Evolutionary conservation across 139 green algal species (phyloP), one percentile per base, ranked within the genome.

Genomic region (Spirogloea muscicola): DNA sequence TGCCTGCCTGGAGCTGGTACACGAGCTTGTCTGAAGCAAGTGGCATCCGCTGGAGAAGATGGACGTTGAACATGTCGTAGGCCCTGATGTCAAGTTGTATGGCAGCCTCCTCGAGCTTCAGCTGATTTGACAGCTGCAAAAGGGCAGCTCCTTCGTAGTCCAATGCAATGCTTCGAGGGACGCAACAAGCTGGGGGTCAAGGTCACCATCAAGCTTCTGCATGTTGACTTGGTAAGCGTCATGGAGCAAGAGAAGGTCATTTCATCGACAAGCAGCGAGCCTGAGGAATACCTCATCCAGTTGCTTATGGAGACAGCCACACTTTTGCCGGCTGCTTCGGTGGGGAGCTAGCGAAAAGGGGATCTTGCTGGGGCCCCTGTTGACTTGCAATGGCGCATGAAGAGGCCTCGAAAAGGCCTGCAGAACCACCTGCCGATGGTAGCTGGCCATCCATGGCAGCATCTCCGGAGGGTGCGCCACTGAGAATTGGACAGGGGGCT

Each of bases 1-100:
- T 33, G 31, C 40, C 52, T 33, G 40, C 31, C 6, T 6, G 40
- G 7, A 62, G n/a, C 7, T 43, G 52, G 7, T 33, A 33, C 52
- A 62, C 7, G 9, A 43, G 38, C 5, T 31, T 21, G 52, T 38
- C 40, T 43, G 7, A 39, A 39, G 6, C 6, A 33, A 6, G 7
- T 43, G 52, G 40, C 6, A 39, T 6, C 6, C 52, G 52, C 60
- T 46, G 43, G 29, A 69, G 9, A 4, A 33, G 13, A 6, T 42
- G 60, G 6, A 69, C 60, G 43, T 69, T 69, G 16, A 49, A 69
- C 25, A 69, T 29, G 60, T 10, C 43, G 60, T 69, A 42, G 6
- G 41, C 37, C 7, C 31, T 42, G n/a, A 69, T 69, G 16, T 69
- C 29, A 33, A 29, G 27, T 42, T 69, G 29, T 33, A 69, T 69